Base-by-base conservation (phyloP, 768 basidiomycete species). In the Tylopilus felleus region DNA sequence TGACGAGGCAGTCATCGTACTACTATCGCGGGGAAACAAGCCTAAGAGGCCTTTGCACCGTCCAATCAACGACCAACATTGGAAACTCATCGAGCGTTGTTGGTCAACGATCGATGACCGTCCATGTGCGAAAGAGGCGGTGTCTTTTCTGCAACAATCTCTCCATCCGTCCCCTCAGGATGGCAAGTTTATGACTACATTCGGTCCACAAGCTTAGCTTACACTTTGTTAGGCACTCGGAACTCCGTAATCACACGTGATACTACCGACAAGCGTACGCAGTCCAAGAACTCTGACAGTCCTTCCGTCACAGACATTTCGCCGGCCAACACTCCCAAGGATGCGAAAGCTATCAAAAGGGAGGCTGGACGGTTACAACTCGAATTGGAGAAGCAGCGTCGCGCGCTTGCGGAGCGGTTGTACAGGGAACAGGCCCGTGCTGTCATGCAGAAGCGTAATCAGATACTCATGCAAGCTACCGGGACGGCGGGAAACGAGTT, bases 401-500 rank as follows among this genome's bases (percentile, higher is more conserved):
- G 92, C 58, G 84, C 84, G 52, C 77, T 89, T 57, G 83, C 80
- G 17, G 83, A 86, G 68, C 84, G 83, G 62, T 84, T 76, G 65
- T 84, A 90, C 57, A 83, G 85, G 62, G 94, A 97, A 63, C 88
- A 93, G 70, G 90, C 93, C 17, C 83, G 93, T 51, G 92, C 91
- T 41, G 93, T 96, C 71, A 88, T 95, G 85, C 82, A 86, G 64
- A 96, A 95, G 75, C 87, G 91, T 59, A 85, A 82, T 56, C 83
- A 86, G 60, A 78, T 92, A 71, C 75, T 89, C 62, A 81, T 81
- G 65, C 79, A 83, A 60, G 77, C 67, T n/a, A 70, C 75, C 28
- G n/a, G n/a, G n/a, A n/a, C n/a, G n/a, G 71, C 68, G 41, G 75
- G 72, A 60, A 73, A 76, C 52, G 81, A 87, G 55, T 65, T 87